phyloP scores from a whole-genome alignment of 257 asterid species.

The Gynochthodes officinalis region DNA sequence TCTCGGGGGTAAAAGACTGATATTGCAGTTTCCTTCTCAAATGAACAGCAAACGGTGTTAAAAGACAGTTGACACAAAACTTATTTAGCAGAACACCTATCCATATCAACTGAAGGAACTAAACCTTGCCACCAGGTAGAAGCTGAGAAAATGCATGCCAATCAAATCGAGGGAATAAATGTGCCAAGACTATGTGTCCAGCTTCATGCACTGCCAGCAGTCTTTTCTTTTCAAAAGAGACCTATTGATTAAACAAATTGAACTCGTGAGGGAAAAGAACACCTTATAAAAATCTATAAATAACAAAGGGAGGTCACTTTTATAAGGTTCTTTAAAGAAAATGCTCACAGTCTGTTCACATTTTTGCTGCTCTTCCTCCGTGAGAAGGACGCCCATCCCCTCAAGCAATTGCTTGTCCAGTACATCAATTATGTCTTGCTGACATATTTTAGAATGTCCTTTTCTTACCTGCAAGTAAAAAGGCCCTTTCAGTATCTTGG shows the following conservation, averaged over 20 bases:
- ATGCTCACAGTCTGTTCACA: constrained; percentile 73
- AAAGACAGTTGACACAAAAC: constrained; percentile 9
- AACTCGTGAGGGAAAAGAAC: constrained; percentile 5
- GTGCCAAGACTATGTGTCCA: constrained; percentile 95
- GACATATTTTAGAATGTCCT: constrained; percentile 72
- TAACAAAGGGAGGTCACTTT: background rate
- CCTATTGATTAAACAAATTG: constrained; percentile 32
- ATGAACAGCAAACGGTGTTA: constrained; percentile 17
- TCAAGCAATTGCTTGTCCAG: constrained; percentile 97
- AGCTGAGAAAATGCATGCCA: constrained; percentile 99
- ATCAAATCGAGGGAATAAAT: constrained; percentile 89
- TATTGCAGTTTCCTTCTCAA: constrained; percentile 91
- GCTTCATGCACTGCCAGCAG: constrained; percentile 98
- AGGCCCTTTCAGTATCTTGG: background rate
- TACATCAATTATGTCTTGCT: constrained; percentile 87
- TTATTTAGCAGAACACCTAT: constrained; percentile 5
- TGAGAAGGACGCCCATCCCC: constrained; percentile 99
- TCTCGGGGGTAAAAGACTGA: constrained; percentile 97
- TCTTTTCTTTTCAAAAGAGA: constrained; percentile 71
- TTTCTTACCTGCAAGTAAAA: constrained; percentile 65
- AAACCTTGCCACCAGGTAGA: constrained; percentile 96
- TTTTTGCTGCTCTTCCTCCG: constrained; percentile 98
- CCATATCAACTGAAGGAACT: background rate
- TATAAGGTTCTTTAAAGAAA: constrained; percentile 21
- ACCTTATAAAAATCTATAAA: background rate